Conservation (phyloP, 2,329 filamentous ascomycete species). For the Aspergillus novofumigatus region DNA sequence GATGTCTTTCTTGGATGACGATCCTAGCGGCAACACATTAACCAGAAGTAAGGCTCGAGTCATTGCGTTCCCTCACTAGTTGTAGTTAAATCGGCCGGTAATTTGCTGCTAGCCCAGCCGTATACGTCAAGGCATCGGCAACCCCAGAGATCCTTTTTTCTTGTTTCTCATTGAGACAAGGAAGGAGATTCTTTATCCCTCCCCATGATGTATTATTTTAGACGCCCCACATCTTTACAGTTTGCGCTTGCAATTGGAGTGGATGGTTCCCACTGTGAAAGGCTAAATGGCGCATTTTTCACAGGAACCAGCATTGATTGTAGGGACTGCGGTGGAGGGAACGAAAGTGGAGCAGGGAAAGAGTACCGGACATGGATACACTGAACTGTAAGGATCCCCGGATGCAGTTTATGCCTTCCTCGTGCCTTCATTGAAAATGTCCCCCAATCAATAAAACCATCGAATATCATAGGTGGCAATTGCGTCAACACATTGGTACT, state of each 20-base stretch:
- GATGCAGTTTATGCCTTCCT: not conserved
- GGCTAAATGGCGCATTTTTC: not conserved
- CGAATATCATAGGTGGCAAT: not conserved
- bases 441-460: too few species aligned
- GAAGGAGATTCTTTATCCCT: not conserved
- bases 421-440: not conserved
- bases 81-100: not conserved
- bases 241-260: not conserved
- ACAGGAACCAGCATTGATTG: not conserved
- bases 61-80: not conserved
- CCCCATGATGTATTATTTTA: not conserved
- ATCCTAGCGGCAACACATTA: not conserved
- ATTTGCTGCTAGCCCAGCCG: not conserved
- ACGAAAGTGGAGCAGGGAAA: not conserved
- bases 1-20: slow-evolving; percentile 9
- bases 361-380: not conserved
- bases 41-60: not conserved
- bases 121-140: not conserved
- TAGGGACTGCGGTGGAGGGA: not conserved
- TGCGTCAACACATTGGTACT: not conserved
- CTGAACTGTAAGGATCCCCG: not conserved
- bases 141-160: not conserved
- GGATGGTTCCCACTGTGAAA: not conserved
- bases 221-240: not conserved
- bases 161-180: not conserved